Percentiles rank a stretch among this genome's conserved stretches.
These are phyloP conservation scores for Sphenostylis stenocarpa DNA, from an alignment of 306 rosid species.

Conservation along the genomic window DNA sequence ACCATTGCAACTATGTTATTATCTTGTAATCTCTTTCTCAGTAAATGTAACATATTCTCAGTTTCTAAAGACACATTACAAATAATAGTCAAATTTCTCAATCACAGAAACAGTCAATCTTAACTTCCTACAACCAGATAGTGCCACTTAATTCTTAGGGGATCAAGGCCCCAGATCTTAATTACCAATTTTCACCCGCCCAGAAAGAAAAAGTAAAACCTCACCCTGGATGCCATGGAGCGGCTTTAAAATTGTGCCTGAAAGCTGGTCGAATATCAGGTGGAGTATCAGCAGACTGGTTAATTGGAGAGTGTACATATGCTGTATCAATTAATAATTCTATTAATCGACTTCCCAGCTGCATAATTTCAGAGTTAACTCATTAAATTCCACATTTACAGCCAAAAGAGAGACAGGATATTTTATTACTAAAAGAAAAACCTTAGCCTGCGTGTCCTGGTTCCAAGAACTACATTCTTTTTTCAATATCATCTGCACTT, in stretches of 20 bases:
- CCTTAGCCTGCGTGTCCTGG: conserved; percentile 78
- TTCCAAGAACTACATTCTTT: conserved; percentile 73
- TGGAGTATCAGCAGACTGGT: conserved; percentile 60
- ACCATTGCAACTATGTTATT: too few relatives aligned
- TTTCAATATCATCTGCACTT: conserved; percentile 60
- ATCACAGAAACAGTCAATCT: neutral
- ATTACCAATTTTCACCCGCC: neutral
- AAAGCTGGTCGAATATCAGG: conserved; percentile 89
- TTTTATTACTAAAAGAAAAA: conserved; percentile 22
- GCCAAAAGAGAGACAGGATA: neutral
- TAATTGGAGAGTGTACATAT: conserved; percentile 67
- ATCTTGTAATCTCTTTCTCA: too few relatives aligned
- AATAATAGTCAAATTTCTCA: neutral
- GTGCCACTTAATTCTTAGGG: conserved; percentile 8
- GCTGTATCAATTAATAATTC: conserved; percentile 79
- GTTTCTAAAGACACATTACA: neutral
- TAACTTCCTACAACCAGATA: conserved; percentile 15
- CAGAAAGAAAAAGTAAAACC: neutral
- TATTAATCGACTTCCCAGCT: conserved; percentile 83
- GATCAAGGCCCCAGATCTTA: neutral
- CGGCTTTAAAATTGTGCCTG: conserved; percentile 65
- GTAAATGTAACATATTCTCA: too few relatives aligned
- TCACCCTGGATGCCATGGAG: conserved; percentile 64
- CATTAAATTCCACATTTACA: conserved; percentile 16
- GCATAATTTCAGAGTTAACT: conserved; percentile 44